Evolutionary conservation across 2,329 filamentous ascomycete species (phyloP), one percentile per base, ranked within the genome.

Genomic region (Penicillium hordei): DNA sequence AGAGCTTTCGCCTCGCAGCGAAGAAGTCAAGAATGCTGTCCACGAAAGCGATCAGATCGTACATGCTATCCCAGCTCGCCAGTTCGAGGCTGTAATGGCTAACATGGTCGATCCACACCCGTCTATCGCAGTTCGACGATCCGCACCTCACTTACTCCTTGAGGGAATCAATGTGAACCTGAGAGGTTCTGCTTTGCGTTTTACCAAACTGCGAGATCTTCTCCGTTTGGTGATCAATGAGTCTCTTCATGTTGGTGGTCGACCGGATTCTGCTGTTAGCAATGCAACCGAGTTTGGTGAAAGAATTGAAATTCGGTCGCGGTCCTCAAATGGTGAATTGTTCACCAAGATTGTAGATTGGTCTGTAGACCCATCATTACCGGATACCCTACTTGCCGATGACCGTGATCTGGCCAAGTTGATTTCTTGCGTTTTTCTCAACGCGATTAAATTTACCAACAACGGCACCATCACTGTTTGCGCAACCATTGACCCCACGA

Each of bases 391-490:
- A 31, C 73, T 77, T 45, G 78, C 86, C 44, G 85, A 88, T 65
- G 85, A 88, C 68, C 81, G 84, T 63, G 85, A 88, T 59, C 72
- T 88, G 36, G 81, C 82, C 44, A 88, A 88, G 66, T 75, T 87
- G 65, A 81, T 88, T 2, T 87, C 84, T 4, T 86, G 84, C 61
- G 81, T 88, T 3, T 82, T 86, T 42, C 67, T 86, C 31, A 90
- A 90, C 68, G 87, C 87, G 3, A 80, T 89, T 65, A 90, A 90
- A 69, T 90, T 90, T 66, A 89, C 87, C 0, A 85, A 88, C 56
- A 79, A 80, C 54, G 87, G 88, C 7, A 78, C 74, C 13, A 87
- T 90, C 55, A 81, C 75, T 2, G 74, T 90, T 13, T 73, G 72
- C 46, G 84, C 82, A 4, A 80, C 77, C 6, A 76, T 86, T 42